Base-by-base conservation (phyloP, 495 filamentous ascomycete species). In the Cercophora sp. region DNA sequence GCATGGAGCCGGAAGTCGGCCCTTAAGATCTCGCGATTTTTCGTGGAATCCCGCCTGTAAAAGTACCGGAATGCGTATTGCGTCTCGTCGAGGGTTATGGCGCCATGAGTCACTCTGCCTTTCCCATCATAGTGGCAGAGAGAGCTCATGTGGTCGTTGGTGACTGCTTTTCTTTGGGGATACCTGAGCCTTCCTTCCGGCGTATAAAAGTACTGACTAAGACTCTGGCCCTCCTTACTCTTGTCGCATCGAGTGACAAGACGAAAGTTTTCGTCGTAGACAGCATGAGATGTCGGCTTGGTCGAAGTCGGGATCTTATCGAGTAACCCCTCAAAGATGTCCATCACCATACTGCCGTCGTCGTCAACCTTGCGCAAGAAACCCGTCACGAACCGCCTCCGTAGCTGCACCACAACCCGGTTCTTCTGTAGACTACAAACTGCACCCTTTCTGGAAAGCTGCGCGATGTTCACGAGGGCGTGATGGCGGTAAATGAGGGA, bases 1-100 rank as follows among this genome's bases (percentile, higher is more conserved):
- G 19, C 10, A 6, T 48, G 18, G 13, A 40, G 20, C 6, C 32
- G 31, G 26, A 64, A 63, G 11, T 58, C 54, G 4, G 60, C 62
- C 40, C 57, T 62, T 10, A 65, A 36, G 9, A 65, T 32, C 9
- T 65, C 60, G 11, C 47, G 24, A 19, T 35, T 51, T 2, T 32
- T 32, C 19, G 56, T 54, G 16, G 54, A 52, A 13, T 19, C 37
- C 2, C 41, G 26, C 27, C 60, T 62, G 54, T 60, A 65, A 22
- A 52, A 55, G 43, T 63, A 65, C 3, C 39, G 48, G 39, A 63
- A 63, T 0, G 48, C 42, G 11, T 62, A 63, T 20, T 56, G 48
- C 0, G 19, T 36, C 9, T 36, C 23, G 4, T 45, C 56, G 8
- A 61, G 36, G 1, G 22, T 41, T 23, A 63, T 49, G 2, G 43